Conservation (phyloP, 305 asterid species). For the Fraxinus ornus region DNA sequence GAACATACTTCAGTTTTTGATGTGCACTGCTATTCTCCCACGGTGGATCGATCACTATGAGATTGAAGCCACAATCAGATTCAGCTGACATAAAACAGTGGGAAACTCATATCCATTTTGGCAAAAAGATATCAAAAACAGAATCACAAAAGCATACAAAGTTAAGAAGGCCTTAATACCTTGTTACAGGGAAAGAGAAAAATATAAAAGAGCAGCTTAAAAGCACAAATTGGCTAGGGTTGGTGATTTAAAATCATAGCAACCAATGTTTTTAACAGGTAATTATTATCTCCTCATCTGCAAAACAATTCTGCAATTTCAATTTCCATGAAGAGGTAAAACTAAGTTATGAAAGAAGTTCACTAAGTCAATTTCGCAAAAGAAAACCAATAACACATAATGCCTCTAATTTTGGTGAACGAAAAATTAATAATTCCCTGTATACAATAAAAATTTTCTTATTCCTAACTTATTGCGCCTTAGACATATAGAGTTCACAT, state of each 20-base stretch:
- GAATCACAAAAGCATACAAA: neutral
- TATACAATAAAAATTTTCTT: neutral
- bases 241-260: neutral
- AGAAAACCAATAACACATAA: neutral
- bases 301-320: neutral
- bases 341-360: neutral
- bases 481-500: neutral
- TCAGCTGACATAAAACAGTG: constrained; percentile 53
- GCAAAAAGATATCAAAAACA: neutral
- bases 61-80: constrained; percentile 72
- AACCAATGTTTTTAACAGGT: neutral
- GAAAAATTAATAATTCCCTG: neutral
- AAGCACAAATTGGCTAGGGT: neutral
- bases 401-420: neutral
- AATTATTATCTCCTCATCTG: neutral
- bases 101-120: constrained; percentile 11
- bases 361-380: neutral
- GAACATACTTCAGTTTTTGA: constrained; percentile 74
- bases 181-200: neutral
- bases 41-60: constrained; percentile 89
- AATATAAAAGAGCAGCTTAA: constrained; percentile 1
- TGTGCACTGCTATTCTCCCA: constrained; percentile 96
- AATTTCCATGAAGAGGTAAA: neutral
- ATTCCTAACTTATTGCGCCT: constrained; percentile 6
- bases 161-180: neutral